Evolutionary conservation across 2,329 filamentous ascomycete species (phyloP).

Genomic region (Ophiostoma montium): DNA sequence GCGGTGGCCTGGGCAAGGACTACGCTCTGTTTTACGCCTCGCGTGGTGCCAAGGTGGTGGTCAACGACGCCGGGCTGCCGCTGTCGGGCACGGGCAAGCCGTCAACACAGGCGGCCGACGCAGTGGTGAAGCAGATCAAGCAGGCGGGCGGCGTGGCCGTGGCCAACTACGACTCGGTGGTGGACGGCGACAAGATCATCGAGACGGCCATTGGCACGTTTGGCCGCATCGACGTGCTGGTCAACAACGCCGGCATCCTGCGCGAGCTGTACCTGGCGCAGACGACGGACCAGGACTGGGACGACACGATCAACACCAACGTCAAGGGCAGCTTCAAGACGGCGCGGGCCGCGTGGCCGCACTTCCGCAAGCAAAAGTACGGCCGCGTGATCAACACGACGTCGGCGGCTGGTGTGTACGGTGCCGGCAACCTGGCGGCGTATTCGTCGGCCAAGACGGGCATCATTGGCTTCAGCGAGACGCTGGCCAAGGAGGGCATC

Average conservation of each 20-base stretch:
- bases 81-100: not conserved
- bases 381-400: conserved; percentile 93
- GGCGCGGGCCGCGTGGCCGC: conserved; percentile 83
- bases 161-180: conserved; percentile 92
- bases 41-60: conserved; percentile 61
- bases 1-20: conserved; percentile 66
- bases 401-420: conserved; percentile 90
- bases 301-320: conserved; percentile 85
- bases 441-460: conserved; percentile 95
- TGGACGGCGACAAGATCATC: conserved; percentile 88
- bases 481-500: conserved; percentile 86
- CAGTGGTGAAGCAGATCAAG: conserved; percentile 72
- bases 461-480: conserved; percentile 95
- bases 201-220: conserved; percentile 69
- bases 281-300: conserved; percentile 95
- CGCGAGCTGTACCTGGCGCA: conserved; percentile 97
- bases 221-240: conserved; percentile 81
- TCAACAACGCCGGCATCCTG: conserved; percentile 96
- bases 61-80: conserved; percentile 61
- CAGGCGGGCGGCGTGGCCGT: conserved; percentile 86
- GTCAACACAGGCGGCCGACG: conserved; percentile 54
- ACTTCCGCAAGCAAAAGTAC: conserved; percentile 98
- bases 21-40: conserved; percentile 85
- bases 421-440: conserved; percentile 90
- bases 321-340: conserved; percentile 93